Base-by-base conservation (phyloP, 2,329 filamentous ascomycete species). In the Calycina herbarum region DNA sequence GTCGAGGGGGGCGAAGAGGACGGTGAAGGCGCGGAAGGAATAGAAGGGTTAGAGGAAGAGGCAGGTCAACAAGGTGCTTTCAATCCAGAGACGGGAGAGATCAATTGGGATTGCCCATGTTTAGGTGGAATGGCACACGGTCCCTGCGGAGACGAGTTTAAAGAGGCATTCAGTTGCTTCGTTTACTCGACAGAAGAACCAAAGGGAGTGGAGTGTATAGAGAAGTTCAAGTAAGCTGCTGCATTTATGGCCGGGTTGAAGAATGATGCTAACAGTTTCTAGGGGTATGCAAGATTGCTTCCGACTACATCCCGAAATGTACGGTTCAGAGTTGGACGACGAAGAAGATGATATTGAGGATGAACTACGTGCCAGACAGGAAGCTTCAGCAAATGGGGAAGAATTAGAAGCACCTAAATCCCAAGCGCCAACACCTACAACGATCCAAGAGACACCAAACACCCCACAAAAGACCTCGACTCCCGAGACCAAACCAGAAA, bases 71-170 rank as follows among this genome's bases (percentile, higher is more conserved):
- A 98, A 79, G 95, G 93, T 64, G 95, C 95, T 0, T 99, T 98
- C 82, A 96, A 99, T 79, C 93, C 94, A 2, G 95, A 98, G 82
- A 99, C 95, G 10, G 95, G 95, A 72, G 95, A 99, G 85, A 99
- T 99, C 81, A 99, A 99, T 84, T 99, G 95, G 95, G 95, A 98
- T 78, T 99, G 95, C 79, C 95, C 95, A 17, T 99, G 95, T 78
- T 82, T 99, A 40, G 95, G 95, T 59, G 95, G 95, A 62, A 99
- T 99, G 95, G 95, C 95, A 7, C 82, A 97, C 76, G 95, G 95
- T 0, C 95, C 95, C 63, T 99, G 95, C 77, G 95, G 95, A 59
- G 92, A 96, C 77, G 89, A 98, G 75, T 99, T 99, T 85, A 93
- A 90, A 82, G 89, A 89, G 29, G 95, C 95, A 0, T 99, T 99